Evolutionary conservation across 2,329 filamentous ascomycete species (phyloP), one percentile per base, ranked within the genome.

Genomic region (Phyllosticta citribraziliensis): DNA sequence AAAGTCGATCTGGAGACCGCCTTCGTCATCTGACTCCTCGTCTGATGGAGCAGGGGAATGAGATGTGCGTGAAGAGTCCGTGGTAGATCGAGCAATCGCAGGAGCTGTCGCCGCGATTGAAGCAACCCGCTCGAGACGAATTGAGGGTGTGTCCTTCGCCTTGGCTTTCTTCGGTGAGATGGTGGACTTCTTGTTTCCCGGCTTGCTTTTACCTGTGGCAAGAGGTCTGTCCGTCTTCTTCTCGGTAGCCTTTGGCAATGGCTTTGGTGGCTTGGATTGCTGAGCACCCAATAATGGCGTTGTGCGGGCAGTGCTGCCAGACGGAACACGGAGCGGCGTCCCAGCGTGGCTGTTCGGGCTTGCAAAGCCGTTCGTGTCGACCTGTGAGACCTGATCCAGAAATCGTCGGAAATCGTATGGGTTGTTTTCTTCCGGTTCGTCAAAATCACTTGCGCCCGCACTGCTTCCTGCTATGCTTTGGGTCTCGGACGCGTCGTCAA

Each of bases 371-470:
- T 67, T 69, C n/a, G 70, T 69, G 27, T 72, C 69, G 65, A 66
- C 68, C 17, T 68, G 67, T 65, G 71, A 74, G 58, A 65, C 56
- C 62, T 61, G 61, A 30, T 70, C 70, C 40, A 80, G 65, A 65
- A 78, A 79, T 61, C 79, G 77, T n/a, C 78, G 68, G 65, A 75
- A 80, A 66, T 80, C 78, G 66, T 75, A 80, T 0, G 78, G 78
- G 63, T 80, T 80, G 64, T 69, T 65, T 3, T 72, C 67, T 40
- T 80, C 78, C 0, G 75, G 70, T 24, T 69, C 70, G 12, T 72
- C 70, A 11, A 73, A 71, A 14, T 73, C 67, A 0, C 55, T 65
- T 6, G 25, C 19, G 10, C 51, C 33, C n/a, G 25, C 55, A 12
- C 53, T 54, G 40, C 58, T 60, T 30, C 53, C 58, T 19, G 22